Conservation (phyloP, 2,329 filamentous ascomycete genomes). For the Endoconidiophora laricicola region DNA sequence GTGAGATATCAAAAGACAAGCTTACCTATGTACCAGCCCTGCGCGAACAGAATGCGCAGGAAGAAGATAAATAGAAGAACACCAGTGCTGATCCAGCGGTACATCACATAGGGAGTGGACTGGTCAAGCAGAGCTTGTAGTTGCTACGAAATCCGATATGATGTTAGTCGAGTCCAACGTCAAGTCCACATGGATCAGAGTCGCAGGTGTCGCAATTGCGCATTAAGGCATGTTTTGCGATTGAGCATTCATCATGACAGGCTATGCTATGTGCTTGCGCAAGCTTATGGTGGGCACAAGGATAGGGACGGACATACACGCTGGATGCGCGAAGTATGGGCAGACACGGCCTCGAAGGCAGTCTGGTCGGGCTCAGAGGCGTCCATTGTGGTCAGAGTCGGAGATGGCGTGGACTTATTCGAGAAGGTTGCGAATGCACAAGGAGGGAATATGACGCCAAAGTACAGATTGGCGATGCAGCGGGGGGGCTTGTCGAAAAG, state of each 20-base stretch:
- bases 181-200: background rate
- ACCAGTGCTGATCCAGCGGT: slow-evolving; percentile 80
- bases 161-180: background rate
- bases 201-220: background rate
- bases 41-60: slow-evolving; percentile 72
- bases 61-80: slow-evolving; percentile 66
- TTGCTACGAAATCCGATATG: slow-evolving; percentile 36
- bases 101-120: slow-evolving; percentile 74
- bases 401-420: background rate
- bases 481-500: background rate
- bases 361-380: slow-evolving; percentile 73
- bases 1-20: background rate
- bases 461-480: background rate
- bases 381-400: slow-evolving; percentile 47
- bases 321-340: slow-evolving; percentile 62
- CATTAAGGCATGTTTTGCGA: background rate
- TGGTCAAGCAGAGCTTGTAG: slow-evolving; percentile 92
- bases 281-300: background rate
- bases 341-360: slow-evolving; percentile 76
- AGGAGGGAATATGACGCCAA: background rate
- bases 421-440: background rate
- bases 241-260: too few species aligned
- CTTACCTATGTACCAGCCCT: slow-evolving; percentile 97
- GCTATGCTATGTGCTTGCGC: background rate
- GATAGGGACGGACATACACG: slow-evolving; percentile 36